A percentile compares a stretch with the other conserved stretches of the same genome.
These are phyloP conservation scores for Annulohypoxylon nitens DNA, from an alignment of 495 filamentous ascomycete genomes.

Conservation along the genomic window DNA sequence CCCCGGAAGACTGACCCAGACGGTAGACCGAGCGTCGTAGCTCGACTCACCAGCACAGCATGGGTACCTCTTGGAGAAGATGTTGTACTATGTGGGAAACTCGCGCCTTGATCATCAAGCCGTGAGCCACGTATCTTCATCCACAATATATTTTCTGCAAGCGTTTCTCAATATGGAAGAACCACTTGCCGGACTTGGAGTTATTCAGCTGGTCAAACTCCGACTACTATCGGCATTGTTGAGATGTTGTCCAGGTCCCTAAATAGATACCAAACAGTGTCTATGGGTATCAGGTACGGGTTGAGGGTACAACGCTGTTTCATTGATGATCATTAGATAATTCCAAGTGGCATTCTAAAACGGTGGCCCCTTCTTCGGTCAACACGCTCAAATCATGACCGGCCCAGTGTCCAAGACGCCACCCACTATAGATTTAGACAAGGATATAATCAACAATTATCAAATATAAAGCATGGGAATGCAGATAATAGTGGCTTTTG, in stretches of 20 bases:
- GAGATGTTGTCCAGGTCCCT: not conserved
- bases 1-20: constrained; percentile 63
- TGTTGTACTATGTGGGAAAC: constrained; percentile 80
- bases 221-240: not conserved
- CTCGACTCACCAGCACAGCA: constrained; percentile 73
- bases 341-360: not conserved
- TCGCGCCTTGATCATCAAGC: constrained; percentile 25
- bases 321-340: not conserved
- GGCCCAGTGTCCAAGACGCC: not conserved
- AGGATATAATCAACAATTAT: not conserved
- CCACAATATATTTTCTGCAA: not conserved
- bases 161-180: not conserved
- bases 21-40: constrained; percentile 66
- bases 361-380: not conserved
- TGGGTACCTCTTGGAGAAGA: constrained; percentile 84
- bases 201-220: not conserved
- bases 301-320: not conserved
- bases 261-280: not conserved
- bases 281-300: not conserved
- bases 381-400: not conserved
- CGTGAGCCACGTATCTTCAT: not conserved
- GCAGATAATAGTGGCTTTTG: not conserved
- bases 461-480: not conserved
- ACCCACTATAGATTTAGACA: not conserved
- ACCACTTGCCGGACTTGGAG: not conserved